Evolutionary conservation across 176 grass and related monocot genomes (phyloP).

Genomic region (Luzula sylvatica): DNA sequence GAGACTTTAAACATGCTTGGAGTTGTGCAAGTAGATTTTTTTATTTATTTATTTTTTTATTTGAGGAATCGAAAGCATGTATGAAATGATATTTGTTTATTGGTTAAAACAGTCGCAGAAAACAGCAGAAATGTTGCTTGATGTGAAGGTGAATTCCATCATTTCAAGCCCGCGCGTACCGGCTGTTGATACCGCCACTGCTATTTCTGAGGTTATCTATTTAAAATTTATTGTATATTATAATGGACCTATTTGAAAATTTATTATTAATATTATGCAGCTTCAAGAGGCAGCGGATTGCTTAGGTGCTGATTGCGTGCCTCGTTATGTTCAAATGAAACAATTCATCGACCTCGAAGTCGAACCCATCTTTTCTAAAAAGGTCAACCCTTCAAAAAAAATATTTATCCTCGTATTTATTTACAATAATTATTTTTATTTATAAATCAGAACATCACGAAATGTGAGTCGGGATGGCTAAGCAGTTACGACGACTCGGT

Average conservation of each 20-base stretch:
- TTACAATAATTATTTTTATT: neutral
- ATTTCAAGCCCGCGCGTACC: constrained; percentile 66
- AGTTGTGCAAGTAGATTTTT: constrained; percentile 61
- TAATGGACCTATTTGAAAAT: neutral
- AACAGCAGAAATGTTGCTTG: constrained; percentile 79
- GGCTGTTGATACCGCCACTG: constrained; percentile 65
- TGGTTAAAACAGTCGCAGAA: constrained; percentile 70
- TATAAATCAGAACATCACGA: constrained; percentile 27
- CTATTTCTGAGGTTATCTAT: constrained; percentile 65
- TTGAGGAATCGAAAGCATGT: no score
- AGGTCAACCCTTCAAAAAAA: constrained; percentile 28
- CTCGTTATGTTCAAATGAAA: constrained; percentile 74
- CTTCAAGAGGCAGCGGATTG: constrained; percentile 93
- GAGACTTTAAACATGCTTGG: constrained; percentile 92
- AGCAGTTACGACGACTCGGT: constrained; percentile 34
- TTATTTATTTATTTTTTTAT: neutral
- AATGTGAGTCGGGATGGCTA: constrained; percentile 54
- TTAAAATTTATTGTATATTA: neutral
- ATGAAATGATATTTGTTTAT: no score
- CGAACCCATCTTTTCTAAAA: constrained; percentile 46
- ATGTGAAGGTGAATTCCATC: constrained; percentile 51
- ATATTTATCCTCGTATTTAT: no score
- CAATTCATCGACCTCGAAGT: constrained; percentile 62
- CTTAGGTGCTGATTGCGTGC: constrained; percentile 68
- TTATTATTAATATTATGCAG: constrained; percentile 24